Evolutionary conservation across 169 alveolate genomes (phyloP), one percentile per base, ranked within the genome.

Genomic region (Besnoitia besnoiti): DNA sequence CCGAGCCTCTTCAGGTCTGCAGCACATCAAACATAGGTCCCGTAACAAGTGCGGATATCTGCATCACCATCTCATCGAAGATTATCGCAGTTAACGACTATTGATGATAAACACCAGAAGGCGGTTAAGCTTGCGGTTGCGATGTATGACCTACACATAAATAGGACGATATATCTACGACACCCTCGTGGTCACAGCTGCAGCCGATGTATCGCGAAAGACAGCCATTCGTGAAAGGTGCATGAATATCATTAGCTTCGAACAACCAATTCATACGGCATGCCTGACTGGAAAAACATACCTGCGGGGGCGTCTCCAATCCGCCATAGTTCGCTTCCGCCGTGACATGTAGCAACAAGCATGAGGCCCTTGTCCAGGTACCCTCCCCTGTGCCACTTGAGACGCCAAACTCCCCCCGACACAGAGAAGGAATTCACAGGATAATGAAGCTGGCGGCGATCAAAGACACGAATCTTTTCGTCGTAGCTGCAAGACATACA

Each of bases 351-450:
- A 47, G 94, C 94, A 35, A 87, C 92, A 4, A 92, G 85, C 40
- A 92, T 88, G 73, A 49, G 42, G 12, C 47, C 51, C 27, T 35
- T 12, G 37, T 19, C 27, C 59, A n/a, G 47, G 27, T 8, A 0
- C 59, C n/a, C 50, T 21, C n/a, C 82, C 42, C 59, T 16, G 19
- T 44, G 40, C 80, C 50, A 85, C 67, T 76, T 62, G 35, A 92
- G 85, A 39, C 94, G 37, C 94, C 94, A 92, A 79, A 92, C 67
- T 14, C 94, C 94, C 46, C 94, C 92, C 2, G 89, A 84, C 33
- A 76, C 73, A 2, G 40, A 2, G 77, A 33, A 21, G 21, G 61
- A 40, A n/a, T 7, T 35, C 39, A 92, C 73, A 37, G 94, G 92
- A 27, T 8, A 35, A 37, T 35, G 40, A 39, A 92, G 94, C 46